These are phyloP conservation scores for Fusarium siculi DNA, from an alignment of 2,329 filamentous ascomycete species.

Conservation along the genomic window DNA sequence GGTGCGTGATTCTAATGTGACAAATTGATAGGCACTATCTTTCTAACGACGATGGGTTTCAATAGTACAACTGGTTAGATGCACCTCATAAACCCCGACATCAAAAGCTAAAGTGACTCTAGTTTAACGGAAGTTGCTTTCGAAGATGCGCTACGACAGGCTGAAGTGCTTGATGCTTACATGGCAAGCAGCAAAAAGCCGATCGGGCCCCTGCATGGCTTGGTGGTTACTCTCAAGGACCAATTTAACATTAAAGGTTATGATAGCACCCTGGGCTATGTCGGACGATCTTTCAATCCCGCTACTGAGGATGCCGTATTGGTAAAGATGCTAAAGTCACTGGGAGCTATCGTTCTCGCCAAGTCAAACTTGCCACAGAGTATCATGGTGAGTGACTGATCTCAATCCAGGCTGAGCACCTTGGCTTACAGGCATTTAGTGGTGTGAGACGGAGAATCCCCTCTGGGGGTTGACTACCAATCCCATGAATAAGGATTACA, in stretches of 20 bases:
- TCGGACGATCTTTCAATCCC: not conserved
- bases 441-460: slow-evolving; percentile 1
- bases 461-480: not conserved
- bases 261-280: not conserved
- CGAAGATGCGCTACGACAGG: not conserved
- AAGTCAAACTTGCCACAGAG: slow-evolving; percentile 5
- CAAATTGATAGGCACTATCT: not conserved
- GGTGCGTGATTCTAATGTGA: not conserved
- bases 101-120: not conserved
- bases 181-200: not conserved
- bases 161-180: not conserved
- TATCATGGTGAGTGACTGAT: not conserved
- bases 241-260: not conserved
- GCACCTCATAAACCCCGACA: rapidly evolving
- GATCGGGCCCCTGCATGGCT: not conserved
- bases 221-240: not conserved
- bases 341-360: not conserved
- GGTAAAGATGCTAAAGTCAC: not conserved
- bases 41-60: not conserved
- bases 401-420: too few relatives aligned
- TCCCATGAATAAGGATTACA: not conserved
- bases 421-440: not conserved
- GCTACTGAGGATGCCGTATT: not conserved
- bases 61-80: not conserved
- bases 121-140: not conserved